phyloP scores from a whole-genome alignment of 345 rosid species.

The Citrus maxima region DNA sequence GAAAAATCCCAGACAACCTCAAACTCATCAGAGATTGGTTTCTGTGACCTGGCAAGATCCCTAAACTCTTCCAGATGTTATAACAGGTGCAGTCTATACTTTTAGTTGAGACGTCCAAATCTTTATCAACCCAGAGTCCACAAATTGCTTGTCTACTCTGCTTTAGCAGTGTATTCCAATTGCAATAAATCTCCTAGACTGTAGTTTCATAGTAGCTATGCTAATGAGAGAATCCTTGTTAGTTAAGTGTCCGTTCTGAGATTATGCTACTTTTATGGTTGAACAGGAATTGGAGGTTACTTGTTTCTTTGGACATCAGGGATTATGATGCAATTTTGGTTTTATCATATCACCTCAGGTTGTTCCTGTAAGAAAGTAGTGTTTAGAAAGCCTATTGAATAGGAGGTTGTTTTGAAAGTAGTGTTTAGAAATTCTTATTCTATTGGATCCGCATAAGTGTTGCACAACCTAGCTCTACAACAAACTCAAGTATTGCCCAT shows the following conservation, averaged over 20 bases:
- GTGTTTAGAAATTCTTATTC: background rate
- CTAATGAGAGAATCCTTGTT: background rate
- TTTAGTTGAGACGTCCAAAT: background rate
- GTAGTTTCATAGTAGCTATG: background rate
- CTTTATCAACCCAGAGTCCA: background rate
- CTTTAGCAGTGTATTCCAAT: background rate
- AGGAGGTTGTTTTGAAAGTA: background rate
- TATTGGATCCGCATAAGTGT: background rate
- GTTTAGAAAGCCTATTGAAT: background rate
- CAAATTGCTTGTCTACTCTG: background rate
- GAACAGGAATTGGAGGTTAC: background rate
- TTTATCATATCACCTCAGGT: background rate
- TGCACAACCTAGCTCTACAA: background rate
- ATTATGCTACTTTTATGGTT: background rate
- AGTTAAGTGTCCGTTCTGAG: background rate
- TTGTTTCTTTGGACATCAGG: background rate
- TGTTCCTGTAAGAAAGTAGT: background rate
- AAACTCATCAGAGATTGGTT: background rate
- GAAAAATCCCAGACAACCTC: background rate
- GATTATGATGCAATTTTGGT: background rate
- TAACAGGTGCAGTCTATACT: background rate
- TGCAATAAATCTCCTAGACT: background rate
- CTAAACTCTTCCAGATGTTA: background rate
- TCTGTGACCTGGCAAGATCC: background rate
- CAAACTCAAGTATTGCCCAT: background rate